A percentile compares a stretch with the other conserved stretches of the same genome.
Conservation (phyloP, 495 filamentous ascomycete species). For the Lasiosphaeris hirsuta region DNA sequence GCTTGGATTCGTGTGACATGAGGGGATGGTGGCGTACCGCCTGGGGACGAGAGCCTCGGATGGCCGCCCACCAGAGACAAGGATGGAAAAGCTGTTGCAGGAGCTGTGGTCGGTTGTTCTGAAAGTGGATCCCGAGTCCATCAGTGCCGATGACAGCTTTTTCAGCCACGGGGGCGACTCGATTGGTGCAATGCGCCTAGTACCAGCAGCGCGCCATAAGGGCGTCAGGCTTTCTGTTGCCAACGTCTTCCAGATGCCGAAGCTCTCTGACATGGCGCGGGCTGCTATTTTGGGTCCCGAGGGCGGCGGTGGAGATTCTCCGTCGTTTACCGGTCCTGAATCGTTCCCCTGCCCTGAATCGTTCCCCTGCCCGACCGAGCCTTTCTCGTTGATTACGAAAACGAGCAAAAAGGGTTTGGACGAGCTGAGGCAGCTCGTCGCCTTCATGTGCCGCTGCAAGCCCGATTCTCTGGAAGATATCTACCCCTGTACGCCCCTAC, state of each 20-base stretch:
- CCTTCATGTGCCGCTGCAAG: conserved; percentile 21
- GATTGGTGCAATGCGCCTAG: conserved; percentile 65
- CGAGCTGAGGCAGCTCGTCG: conserved; percentile 10
- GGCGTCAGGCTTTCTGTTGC: conserved; percentile 54
- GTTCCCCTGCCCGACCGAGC: conserved; percentile 8
- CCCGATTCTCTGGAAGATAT: conserved; percentile 43
- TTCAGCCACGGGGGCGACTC: conserved; percentile 66
- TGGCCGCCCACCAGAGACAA: conserved; percentile 11
- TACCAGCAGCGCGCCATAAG: conserved; percentile 49
- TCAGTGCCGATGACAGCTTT: conserved; percentile 58
- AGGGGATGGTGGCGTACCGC: conserved; percentile 13
- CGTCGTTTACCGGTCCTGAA: background rate
- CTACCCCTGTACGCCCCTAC: conserved; percentile 62
- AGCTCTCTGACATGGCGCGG: conserved; percentile 45
- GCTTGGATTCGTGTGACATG: too few species aligned
- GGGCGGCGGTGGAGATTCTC: background rate
- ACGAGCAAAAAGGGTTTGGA: background rate
- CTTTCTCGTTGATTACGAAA: conserved; percentile 15
- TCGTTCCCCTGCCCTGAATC: background rate
- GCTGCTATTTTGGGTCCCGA: background rate
- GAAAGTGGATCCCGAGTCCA: conserved; percentile 23
- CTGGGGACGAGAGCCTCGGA: background rate
- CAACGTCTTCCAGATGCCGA: conserved; percentile 46
- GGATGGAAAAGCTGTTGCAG: conserved; percentile 26
- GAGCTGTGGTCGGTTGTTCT: conserved; percentile 32